These are phyloP conservation scores for Linderina pennispora DNA, from an alignment of 192 early-diverging fungal species.

Conservation along the genomic window DNA sequence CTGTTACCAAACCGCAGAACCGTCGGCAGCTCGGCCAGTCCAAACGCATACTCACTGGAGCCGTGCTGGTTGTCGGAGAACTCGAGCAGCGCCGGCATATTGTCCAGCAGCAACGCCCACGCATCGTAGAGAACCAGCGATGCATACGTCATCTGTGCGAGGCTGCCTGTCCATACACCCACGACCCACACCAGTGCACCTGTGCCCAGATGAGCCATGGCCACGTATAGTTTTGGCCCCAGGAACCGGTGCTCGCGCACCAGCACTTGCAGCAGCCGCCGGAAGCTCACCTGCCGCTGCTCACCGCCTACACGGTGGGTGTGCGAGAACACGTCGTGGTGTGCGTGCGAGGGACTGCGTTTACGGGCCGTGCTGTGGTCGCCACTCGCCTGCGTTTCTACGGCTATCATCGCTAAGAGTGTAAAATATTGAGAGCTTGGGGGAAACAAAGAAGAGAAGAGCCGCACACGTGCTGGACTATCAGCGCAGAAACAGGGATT, in stretches of 20 bases:
- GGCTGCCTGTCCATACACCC: conserved; percentile 17
- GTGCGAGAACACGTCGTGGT: background rate
- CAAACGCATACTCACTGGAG: conserved; percentile 28
- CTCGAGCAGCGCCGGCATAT: conserved; percentile 21
- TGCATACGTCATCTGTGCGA: conserved; percentile 26
- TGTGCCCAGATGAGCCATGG: conserved; percentile 7
- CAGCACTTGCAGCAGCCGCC: conserved; percentile 17
- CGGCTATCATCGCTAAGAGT: too few species aligned
- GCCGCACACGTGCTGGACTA: too few species aligned
- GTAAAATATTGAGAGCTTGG: too few species aligned
- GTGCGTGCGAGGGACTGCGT: background rate
- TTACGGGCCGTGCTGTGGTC: too few species aligned
- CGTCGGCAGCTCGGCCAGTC: conserved; percentile 15
- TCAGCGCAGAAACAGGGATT: too few species aligned
- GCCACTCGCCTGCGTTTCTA: too few species aligned
- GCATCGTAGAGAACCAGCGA: conserved; percentile 29
- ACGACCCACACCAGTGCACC: conserved; percentile 15
- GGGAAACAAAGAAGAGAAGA: too few species aligned
- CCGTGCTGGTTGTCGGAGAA: conserved; percentile 19
- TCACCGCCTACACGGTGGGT: background rate
- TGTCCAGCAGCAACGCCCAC: conserved; percentile 17
- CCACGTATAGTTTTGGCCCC: conserved; percentile 16
- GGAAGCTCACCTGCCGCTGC: conserved; percentile 11
- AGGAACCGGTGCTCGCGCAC: conserved; percentile 19
- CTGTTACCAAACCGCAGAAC: conserved; percentile 35